phyloP scores from a whole-genome alignment of 441 rosid species.

The Rhodomyrtus psidioides region DNA sequence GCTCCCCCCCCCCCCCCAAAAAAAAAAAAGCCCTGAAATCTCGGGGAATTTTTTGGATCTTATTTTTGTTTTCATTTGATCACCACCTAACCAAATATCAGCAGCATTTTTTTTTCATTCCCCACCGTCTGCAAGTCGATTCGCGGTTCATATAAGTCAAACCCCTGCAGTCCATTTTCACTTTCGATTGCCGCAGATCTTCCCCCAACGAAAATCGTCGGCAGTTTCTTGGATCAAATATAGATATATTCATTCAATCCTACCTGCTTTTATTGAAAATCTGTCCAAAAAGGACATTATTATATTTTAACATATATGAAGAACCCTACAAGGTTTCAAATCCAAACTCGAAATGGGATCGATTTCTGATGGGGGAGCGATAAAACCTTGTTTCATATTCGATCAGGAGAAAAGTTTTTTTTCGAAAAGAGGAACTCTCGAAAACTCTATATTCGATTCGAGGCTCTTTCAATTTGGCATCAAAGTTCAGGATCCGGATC shows the following conservation, averaged over 20 bases:
- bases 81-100: background rate
- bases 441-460: too few relatives aligned
- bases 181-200: background rate
- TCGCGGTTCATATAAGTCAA: background rate
- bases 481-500: too few relatives aligned
- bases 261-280: background rate
- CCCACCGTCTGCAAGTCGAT: background rate
- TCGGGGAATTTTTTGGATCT: background rate
- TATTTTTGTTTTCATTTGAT: background rate
- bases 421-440: too few relatives aligned
- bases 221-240: too few relatives aligned
- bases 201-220: background rate
- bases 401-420: too few relatives aligned
- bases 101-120: background rate
- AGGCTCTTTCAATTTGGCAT: too few relatives aligned
- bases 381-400: too few relatives aligned
- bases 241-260: too few relatives aligned
- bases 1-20: too few relatives aligned
- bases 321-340: background rate
- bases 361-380: too few relatives aligned
- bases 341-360: rapidly evolving
- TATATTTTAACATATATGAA: too few relatives aligned
- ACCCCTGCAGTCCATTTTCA: background rate
- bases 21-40: background rate
- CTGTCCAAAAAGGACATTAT: background rate